These are phyloP conservation scores for Amanita pallidorosea DNA, from an alignment of 768 basidiomycete species.

Conservation along the genomic window DNA sequence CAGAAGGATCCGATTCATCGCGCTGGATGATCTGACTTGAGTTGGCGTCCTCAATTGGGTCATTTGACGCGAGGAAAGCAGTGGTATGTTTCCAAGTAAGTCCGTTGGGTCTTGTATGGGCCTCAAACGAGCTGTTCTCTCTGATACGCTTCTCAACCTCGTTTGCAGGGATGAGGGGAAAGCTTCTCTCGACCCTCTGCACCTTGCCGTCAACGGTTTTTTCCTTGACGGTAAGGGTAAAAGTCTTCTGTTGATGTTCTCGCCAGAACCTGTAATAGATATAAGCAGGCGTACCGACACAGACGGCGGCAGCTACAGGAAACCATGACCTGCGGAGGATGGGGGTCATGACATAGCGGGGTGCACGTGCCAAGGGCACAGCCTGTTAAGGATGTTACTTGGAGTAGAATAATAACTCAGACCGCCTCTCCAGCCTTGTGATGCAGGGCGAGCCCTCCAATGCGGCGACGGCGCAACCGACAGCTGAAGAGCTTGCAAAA, in stretches of 20 bases:
- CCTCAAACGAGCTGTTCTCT: conserved; percentile 38
- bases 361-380: neutral
- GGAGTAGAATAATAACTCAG: too few relatives aligned
- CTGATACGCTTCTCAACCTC: conserved; percentile 47
- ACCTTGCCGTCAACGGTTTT: conserved; percentile 50
- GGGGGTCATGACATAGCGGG: conserved; percentile 1
- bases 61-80: conserved; percentile 74
- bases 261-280: conserved; percentile 38
- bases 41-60: conserved; percentile 86
- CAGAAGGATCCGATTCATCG: conserved; percentile 46
- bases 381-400: neutral
- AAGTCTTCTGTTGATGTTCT: conserved; percentile 31
- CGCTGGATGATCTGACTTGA: conserved; percentile 58
- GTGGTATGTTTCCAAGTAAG: conserved; percentile 69
- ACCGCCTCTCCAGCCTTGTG: neutral
- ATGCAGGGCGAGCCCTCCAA: neutral
- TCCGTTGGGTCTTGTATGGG: conserved; percentile 38
- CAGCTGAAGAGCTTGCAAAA: conserved; percentile 14
- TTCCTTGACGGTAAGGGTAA: conserved; percentile 47
- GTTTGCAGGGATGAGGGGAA: conserved; percentile 46
- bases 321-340: conserved; percentile 67
- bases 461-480: conserved; percentile 11
- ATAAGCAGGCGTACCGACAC: conserved; percentile 50
- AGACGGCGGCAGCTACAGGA: conserved; percentile 46
- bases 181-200: conserved; percentile 37